phyloP scores from a whole-genome alignment of 192 early-diverging fungal genomes.

The Backusella macrospora region DNA sequence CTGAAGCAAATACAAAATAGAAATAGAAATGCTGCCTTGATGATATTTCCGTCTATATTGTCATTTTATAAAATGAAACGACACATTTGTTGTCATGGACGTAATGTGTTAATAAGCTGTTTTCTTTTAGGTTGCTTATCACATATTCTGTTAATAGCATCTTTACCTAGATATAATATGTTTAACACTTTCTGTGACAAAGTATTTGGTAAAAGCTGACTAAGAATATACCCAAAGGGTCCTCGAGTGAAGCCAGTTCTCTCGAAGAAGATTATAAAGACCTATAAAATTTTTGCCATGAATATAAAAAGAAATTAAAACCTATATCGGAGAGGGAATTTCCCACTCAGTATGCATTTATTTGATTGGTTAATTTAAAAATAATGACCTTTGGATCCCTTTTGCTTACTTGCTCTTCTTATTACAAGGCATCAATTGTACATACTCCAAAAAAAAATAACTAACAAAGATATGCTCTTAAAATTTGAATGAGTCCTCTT shows the following conservation, averaged over 20 bases:
- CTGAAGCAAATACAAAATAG: background rate
- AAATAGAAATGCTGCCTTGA: background rate
- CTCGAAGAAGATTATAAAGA: background rate
- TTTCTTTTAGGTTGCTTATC: background rate
- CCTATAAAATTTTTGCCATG: background rate
- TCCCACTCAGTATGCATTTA: too few species aligned
- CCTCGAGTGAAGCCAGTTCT: conserved; percentile 15
- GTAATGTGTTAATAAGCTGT: background rate
- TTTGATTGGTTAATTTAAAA: too few species aligned
- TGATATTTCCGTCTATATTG: background rate
- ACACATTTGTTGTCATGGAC: conserved; percentile 5
- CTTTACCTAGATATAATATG: background rate
- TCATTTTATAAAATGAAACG: background rate
- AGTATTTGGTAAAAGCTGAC: background rate
- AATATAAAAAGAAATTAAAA: conserved; percentile 9
- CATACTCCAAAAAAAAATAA: background rate
- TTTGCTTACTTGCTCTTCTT: background rate
- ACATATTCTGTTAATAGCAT: background rate
- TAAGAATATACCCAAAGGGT: background rate
- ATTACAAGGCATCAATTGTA: background rate
- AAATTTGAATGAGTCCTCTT: too few species aligned
- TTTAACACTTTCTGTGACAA: background rate
- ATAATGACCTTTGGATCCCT: background rate
- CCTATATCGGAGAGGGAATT: too few species aligned
- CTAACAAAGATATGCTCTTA: background rate